Conservation (phyloP, 139 green algal genomes). For the Picocystis salinarum region DNA sequence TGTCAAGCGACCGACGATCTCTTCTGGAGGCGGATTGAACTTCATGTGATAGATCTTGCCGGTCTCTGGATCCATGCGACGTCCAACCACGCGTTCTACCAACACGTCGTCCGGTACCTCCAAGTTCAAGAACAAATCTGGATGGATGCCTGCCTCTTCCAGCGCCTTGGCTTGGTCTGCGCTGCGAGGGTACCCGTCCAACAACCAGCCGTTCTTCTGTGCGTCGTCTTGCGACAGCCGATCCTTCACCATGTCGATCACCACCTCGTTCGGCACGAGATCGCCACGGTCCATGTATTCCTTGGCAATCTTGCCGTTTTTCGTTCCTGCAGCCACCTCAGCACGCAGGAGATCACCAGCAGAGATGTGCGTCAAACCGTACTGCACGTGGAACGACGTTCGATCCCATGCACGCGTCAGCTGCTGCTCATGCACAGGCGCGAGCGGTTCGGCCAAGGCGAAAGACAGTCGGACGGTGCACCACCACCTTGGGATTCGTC, state of each 20-base stretch:
- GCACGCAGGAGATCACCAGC: constrained; percentile 90
- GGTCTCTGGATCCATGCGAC: constrained; percentile 77
- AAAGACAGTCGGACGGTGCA: not conserved
- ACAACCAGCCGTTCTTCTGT: constrained; percentile 63
- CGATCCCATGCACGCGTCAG: not conserved
- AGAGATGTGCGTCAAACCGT: constrained; percentile 81
- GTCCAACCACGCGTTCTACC: constrained; percentile 81
- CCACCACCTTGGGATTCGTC: constrained; percentile 9
- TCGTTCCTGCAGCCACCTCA: constrained; percentile 67
- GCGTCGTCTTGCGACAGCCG: constrained; percentile 32
- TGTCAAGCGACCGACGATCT: constrained; percentile 28
- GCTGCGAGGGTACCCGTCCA: constrained; percentile 91
- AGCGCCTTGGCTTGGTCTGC: constrained; percentile 81
- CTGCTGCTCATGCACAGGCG: not conserved
- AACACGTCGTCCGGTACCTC: constrained; percentile 81
- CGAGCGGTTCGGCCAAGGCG: not conserved
- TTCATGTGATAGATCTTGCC: constrained; percentile 74
- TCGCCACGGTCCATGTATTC: constrained; percentile 83
- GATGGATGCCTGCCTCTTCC: constrained; percentile 67
- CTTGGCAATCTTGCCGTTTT: constrained; percentile 48
- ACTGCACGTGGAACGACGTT: constrained; percentile 32
- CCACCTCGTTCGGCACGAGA: constrained; percentile 83
- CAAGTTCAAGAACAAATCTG: constrained; percentile 89
- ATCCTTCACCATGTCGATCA: constrained; percentile 80
- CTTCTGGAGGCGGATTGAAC: constrained; percentile 65